These are phyloP conservation scores for Aphanomyces euteiches DNA, from an alignment of 352 stramenopile genomes.

Conservation along the genomic window DNA sequence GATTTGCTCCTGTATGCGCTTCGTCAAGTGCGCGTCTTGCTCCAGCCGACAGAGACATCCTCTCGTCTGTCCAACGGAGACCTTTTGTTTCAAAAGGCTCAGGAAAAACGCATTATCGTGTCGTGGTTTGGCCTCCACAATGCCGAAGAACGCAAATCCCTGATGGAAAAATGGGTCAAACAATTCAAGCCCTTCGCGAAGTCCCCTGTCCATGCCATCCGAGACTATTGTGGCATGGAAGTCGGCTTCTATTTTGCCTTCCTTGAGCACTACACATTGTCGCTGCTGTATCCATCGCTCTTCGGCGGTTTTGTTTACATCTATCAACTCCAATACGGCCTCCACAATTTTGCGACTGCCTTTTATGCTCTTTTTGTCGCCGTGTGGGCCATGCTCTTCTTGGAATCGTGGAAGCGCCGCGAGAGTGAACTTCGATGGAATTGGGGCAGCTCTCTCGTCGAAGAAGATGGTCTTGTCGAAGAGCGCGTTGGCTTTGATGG, in stretches of 20 bases:
- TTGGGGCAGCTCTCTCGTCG: slow-evolving; percentile 58
- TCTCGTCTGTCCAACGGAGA: slow-evolving; percentile 60
- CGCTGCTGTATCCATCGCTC: slow-evolving; percentile 87
- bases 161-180: slow-evolving; percentile 77
- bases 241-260: slow-evolving; percentile 98
- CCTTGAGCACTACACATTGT: slow-evolving; percentile 93
- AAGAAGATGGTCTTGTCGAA: slow-evolving; percentile 40
- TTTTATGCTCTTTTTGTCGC: slow-evolving; percentile 89
- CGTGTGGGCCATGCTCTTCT: slow-evolving; percentile 85
- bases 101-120: slow-evolving; percentile 58
- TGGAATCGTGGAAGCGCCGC: slow-evolving; percentile 90
- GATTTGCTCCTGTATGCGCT: slow-evolving; percentile 75
- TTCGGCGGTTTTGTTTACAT: slow-evolving; percentile 88
- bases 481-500: slow-evolving; percentile 68
- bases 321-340: slow-evolving; percentile 65
- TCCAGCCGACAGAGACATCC: slow-evolving; percentile 36
- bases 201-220: slow-evolving; percentile 58
- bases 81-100: slow-evolving; percentile 59
- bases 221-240: slow-evolving; percentile 80
- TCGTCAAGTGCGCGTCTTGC: slow-evolving; percentile 47
- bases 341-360: slow-evolving; percentile 42
- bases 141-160: slow-evolving; percentile 53
- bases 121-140: slow-evolving; percentile 78
- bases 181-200: slow-evolving; percentile 39
- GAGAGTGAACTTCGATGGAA: slow-evolving; percentile 81